Evolutionary conservation across 371 early-diverging fungal species (phyloP).

Genomic region (Astathelohania contejeani): DNA sequence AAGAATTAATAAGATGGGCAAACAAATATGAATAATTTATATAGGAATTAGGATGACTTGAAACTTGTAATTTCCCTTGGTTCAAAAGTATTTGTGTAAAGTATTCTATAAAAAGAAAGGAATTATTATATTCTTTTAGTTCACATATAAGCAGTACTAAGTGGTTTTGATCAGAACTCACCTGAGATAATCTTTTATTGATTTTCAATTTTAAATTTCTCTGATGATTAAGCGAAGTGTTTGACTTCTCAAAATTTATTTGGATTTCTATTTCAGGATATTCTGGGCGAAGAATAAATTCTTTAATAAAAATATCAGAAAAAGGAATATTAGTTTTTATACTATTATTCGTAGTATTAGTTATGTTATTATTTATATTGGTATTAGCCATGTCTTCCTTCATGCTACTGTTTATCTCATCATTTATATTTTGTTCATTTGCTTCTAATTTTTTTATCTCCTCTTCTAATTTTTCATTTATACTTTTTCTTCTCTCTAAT

Average conservation of each 20-base stretch:
- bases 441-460: constrained; percentile 4
- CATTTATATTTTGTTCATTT: not conserved
- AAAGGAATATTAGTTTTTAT: constrained; percentile 10
- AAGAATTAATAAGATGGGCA: constrained; percentile 3
- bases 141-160: constrained; percentile 11
- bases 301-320: constrained; percentile 4
- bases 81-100: constrained; percentile 27
- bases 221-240: too few relatives aligned
- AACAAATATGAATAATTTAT: constrained; percentile 25
- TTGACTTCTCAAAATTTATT: constrained; percentile 1
- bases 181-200: constrained; percentile 43
- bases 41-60: constrained; percentile 27
- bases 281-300: constrained; percentile 1
- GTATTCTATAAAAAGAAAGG: constrained; percentile 27
- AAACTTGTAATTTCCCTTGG: constrained; percentile 38
- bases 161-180: constrained; percentile 30
- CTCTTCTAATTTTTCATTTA: constrained; percentile 8
- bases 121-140: constrained; percentile 18
- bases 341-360: not conserved
- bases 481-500: constrained; percentile 4
- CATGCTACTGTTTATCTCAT: not conserved
- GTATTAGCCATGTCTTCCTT: not conserved
- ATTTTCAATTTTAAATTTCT: constrained; percentile 26
- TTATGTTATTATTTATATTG: not conserved
- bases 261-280: constrained; percentile 9